Conservation (phyloP, 805 yeast species). For the Monosporozyma aerobia region DNA sequence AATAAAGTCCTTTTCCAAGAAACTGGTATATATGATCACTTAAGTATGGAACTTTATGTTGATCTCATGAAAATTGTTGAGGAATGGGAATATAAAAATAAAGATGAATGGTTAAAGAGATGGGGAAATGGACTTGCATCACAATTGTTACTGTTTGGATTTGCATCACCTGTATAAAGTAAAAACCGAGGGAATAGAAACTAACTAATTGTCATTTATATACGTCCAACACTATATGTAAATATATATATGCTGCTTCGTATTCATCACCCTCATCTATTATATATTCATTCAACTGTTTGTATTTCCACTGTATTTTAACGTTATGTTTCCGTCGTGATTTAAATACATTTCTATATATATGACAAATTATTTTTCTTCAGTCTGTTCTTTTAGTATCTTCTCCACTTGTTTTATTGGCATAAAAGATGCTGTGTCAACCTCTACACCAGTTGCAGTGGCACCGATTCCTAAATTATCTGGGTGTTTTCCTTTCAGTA, state of each 20-base stretch:
- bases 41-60: conserved; percentile 48
- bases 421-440: conserved; percentile 25
- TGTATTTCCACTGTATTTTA: neutral
- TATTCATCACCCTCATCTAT: neutral
- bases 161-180: conserved; percentile 43
- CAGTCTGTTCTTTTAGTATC: conserved; percentile 4
- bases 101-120: conserved; percentile 37
- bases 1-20: conserved; percentile 29
- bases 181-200: neutral
- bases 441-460: conserved; percentile 14
- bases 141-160: conserved; percentile 47
- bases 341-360: neutral
- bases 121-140: conserved; percentile 57
- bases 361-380: neutral
- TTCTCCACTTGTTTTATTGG: conserved; percentile 30
- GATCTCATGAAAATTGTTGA: conserved; percentile 46
- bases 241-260: neutral
- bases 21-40: conserved; percentile 41
- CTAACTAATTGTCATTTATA: neutral
- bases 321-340: neutral
- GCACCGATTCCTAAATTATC: conserved; percentile 46
- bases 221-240: neutral
- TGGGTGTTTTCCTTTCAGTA: conserved; percentile 16
- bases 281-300: neutral
- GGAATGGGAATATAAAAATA: conserved; percentile 40